These are phyloP conservation scores for Eutypa lata DNA, from an alignment of 2,329 filamentous ascomycete genomes.

Conservation along the genomic window DNA sequence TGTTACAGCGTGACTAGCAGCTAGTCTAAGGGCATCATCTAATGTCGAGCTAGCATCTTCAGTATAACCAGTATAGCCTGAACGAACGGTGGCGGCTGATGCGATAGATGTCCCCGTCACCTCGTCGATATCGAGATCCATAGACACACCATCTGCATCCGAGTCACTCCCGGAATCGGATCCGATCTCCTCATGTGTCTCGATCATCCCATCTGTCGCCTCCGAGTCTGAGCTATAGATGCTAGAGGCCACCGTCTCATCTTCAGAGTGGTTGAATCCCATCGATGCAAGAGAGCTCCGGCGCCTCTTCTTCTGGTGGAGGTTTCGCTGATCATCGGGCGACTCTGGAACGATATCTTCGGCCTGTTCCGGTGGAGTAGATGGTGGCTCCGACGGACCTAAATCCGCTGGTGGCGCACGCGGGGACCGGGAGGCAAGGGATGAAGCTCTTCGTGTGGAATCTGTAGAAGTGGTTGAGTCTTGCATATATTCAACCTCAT, in stretches of 20 bases:
- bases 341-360: conserved; percentile 57
- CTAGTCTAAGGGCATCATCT: conserved; percentile 74
- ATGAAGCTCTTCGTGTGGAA: conserved; percentile 70
- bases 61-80: conserved; percentile 47
- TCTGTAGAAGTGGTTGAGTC: conserved; percentile 83
- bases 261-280: conserved; percentile 63
- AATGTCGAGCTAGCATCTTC: conserved; percentile 70
- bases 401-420: conserved; percentile 26
- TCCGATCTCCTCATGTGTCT: conserved; percentile 50
- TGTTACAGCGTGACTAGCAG: conserved; percentile 72
- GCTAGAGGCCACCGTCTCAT: conserved; percentile 71
- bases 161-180: conserved; percentile 48
- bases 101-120: conserved; percentile 66
- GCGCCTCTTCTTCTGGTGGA: conserved; percentile 59
- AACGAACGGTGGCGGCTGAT: conserved; percentile 55
- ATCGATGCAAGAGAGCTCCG: conserved; percentile 66
- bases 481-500: conserved; percentile 84
- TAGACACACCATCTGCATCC: conserved; percentile 72
- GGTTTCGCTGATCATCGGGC: conserved; percentile 62
- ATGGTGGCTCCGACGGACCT: conserved; percentile 54
- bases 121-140: conserved; percentile 77
- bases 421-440: conserved; percentile 37
- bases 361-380: conserved; percentile 59
- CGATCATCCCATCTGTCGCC: conserved; percentile 51
- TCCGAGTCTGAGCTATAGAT: conserved; percentile 70